These are phyloP conservation scores for Talaromyces liani DNA, from an alignment of 495 filamentous ascomycete species.

Conservation along the genomic window DNA sequence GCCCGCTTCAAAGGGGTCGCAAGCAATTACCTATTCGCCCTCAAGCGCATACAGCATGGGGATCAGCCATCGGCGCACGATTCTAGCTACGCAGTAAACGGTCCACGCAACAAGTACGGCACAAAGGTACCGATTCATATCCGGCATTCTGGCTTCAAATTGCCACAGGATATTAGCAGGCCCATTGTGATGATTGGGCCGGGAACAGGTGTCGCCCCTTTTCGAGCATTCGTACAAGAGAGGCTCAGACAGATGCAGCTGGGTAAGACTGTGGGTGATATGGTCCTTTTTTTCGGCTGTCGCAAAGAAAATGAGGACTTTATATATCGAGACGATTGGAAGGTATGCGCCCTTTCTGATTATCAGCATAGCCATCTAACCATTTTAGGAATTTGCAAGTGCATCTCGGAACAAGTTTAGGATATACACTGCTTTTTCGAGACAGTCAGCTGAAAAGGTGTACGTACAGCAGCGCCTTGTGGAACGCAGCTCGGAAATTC, in stretches of 20 bases:
- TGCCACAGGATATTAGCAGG: constrained; percentile 21
- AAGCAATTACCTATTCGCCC: constrained; percentile 40
- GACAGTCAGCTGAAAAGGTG: neutral
- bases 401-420: neutral
- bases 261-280: constrained; percentile 29
- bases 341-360: neutral
- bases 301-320: constrained; percentile 33
- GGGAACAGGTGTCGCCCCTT: constrained; percentile 41
- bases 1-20: constrained; percentile 32
- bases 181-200: constrained; percentile 41
- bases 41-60: constrained; percentile 6
- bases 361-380: too few species aligned
- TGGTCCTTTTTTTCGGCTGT: constrained; percentile 41
- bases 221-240: constrained; percentile 40
- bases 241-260: constrained; percentile 29
- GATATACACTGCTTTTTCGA: neutral
- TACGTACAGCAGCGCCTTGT: neutral
- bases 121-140: constrained; percentile 33
- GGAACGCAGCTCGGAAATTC: neutral
- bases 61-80: too few species aligned
- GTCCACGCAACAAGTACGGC: constrained; percentile 21
- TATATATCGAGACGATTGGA: constrained; percentile 30
- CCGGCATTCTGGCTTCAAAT: constrained; percentile 40
- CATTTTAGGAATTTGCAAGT: too few species aligned
- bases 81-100: constrained; percentile 23